Conservation (phyloP, 2,329 filamentous ascomycete genomes). For the Thielaviopsis punctulata region DNA sequence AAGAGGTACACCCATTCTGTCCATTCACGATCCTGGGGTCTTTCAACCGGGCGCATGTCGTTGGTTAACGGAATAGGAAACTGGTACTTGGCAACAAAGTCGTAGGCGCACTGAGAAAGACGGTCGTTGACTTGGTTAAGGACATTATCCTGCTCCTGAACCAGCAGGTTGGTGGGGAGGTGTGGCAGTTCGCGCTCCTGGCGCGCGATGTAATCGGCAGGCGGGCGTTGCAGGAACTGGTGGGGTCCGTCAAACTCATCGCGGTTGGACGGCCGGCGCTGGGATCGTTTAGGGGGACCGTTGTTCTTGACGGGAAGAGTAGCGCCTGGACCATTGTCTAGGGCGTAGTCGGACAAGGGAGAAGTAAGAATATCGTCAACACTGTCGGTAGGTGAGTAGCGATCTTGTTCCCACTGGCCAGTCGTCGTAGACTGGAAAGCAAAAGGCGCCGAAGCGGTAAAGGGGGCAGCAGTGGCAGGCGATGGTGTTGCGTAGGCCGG, state of each 20-base stretch:
- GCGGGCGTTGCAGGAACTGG: slow-evolving; percentile 59
- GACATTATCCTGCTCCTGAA: slow-evolving; percentile 72
- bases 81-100: slow-evolving; percentile 82
- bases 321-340: slow-evolving; percentile 32
- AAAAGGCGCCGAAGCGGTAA: slow-evolving; percentile 10
- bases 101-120: slow-evolving; percentile 69
- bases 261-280: slow-evolving; percentile 59
- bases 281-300: slow-evolving; percentile 29
- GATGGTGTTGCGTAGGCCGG: slow-evolving; percentile 27
- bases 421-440: slow-evolving; percentile 2
- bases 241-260: slow-evolving; percentile 84
- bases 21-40: slow-evolving; percentile 68
- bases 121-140: slow-evolving; percentile 68
- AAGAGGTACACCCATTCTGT: slow-evolving; percentile 83
- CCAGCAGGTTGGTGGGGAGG: slow-evolving; percentile 64
- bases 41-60: slow-evolving; percentile 61
- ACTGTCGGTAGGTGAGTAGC: slow-evolving; percentile 40
- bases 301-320: slow-evolving; percentile 17
- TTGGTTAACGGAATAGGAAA: slow-evolving; percentile 73
- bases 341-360: slow-evolving; percentile 41
- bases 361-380: slow-evolving; percentile 42
- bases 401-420: slow-evolving; percentile 28
- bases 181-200: slow-evolving; percentile 68
- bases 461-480: slow-evolving; percentile 17
- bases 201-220: slow-evolving; percentile 52